These are phyloP conservation scores for Penicillium sp. DNA, from an alignment of 2,329 filamentous ascomycete species.

Conservation along the genomic window DNA sequence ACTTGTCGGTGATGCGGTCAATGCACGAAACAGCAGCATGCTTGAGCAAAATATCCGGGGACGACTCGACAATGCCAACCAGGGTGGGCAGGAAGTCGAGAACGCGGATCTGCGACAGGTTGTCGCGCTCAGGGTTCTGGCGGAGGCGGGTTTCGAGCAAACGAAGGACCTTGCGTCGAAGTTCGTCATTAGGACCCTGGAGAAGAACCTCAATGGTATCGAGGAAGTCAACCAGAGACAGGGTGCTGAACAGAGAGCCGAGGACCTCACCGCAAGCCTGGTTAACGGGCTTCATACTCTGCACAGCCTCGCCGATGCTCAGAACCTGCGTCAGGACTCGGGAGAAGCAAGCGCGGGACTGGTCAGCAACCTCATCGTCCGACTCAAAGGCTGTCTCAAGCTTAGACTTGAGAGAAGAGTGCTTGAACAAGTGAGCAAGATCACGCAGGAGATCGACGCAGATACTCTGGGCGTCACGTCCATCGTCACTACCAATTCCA, in stretches of 20 bases:
- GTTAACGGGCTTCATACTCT: constrained; percentile 36
- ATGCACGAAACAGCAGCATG: constrained; percentile 85
- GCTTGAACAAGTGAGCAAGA: constrained; percentile 40
- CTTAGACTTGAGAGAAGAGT: constrained; percentile 42
- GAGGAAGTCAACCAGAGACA: constrained; percentile 85
- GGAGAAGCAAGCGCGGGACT: constrained; percentile 67
- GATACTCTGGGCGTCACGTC: constrained; percentile 47
- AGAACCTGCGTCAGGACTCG: constrained; percentile 65
- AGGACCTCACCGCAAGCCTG: constrained; percentile 63
- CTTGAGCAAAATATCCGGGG: constrained; percentile 71
- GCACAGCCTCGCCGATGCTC: constrained; percentile 57
- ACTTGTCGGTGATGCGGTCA: constrained; percentile 90
- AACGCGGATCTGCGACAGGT: constrained; percentile 65
- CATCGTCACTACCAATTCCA: constrained; percentile 51
- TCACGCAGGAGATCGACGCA: constrained; percentile 43
- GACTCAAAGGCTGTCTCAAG: constrained; percentile 38
- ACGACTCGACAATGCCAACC: constrained; percentile 70
- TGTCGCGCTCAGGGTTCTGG: constrained; percentile 67
- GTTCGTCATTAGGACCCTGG: constrained; percentile 68
- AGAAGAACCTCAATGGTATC: constrained; percentile 81
- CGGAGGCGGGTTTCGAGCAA: constrained; percentile 79
- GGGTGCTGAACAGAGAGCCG: constrained; percentile 74
- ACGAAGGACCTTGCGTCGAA: constrained; percentile 74
- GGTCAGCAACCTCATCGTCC: constrained; percentile 54
- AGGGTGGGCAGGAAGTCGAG: constrained; percentile 77